phyloP scores from a whole-genome alignment of 805 yeast species.

The Wickerhamomyces bovis region DNA sequence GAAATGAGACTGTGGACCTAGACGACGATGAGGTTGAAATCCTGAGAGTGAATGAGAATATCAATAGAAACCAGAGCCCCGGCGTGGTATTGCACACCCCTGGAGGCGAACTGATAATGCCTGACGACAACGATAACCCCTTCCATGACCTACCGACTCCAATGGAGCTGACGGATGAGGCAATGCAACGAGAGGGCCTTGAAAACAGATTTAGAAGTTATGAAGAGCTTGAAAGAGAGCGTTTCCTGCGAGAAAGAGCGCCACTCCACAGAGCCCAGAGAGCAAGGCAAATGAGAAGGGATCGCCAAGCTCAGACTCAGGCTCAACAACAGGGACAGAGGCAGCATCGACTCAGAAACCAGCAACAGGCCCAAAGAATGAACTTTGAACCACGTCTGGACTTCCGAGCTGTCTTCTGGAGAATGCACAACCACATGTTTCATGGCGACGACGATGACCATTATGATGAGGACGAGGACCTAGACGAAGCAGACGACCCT shows the following conservation, averaged over 20 bases:
- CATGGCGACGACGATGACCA: background rate
- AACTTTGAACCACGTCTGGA: background rate
- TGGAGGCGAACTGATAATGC: slow-evolving; percentile 4
- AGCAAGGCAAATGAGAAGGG: background rate
- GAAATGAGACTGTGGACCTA: background rate
- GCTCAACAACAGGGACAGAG: slow-evolving; percentile 1
- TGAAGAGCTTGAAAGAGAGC: background rate
- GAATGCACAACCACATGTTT: background rate
- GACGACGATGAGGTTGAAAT: slow-evolving; percentile 8
- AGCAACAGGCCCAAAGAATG: background rate
- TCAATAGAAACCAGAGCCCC: background rate
- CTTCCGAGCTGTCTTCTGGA: background rate
- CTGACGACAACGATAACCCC: background rate
- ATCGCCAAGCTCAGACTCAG: background rate
- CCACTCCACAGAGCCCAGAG: background rate
- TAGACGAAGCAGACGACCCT: slow-evolving; percentile 7
- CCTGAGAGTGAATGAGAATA: background rate
- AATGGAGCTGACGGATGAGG: background rate
- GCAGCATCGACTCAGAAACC: background rate
- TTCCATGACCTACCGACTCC: slow-evolving; percentile 1
- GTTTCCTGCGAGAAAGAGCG: background rate
- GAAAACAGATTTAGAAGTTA: background rate
- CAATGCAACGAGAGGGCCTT: background rate
- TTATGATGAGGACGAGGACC: slow-evolving; percentile 9
- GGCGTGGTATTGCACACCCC: slow-evolving; percentile 8